Percentiles rank a stretch among this genome's conserved stretches.
Evolutionary conservation across 169 alveolate genomes (phyloP).

Genomic region (Eimeria maxima): DNA sequence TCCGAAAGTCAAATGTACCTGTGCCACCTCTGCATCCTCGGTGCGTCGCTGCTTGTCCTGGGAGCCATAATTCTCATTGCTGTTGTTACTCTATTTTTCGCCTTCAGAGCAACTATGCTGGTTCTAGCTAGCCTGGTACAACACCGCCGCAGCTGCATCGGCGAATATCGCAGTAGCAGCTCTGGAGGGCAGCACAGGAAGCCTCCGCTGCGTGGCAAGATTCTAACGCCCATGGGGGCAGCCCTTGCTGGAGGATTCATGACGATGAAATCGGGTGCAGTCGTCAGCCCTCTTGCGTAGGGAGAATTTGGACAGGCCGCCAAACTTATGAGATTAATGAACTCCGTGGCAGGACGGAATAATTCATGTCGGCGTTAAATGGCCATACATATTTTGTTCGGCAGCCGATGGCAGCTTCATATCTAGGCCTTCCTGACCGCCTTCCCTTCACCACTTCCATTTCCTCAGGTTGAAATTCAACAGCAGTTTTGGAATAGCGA

Average conservation of each 20-base stretch:
- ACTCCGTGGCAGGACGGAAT: neutral
- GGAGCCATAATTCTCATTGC: neutral
- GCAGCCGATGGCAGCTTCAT: neutral
- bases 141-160: neutral
- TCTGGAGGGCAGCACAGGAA: neutral
- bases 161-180: neutral
- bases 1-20: conserved; percentile 66
- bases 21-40: conserved; percentile 61
- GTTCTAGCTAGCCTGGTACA: neutral
- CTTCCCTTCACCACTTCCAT: neutral
- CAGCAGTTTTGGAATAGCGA: neutral
- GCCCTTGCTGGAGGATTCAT: conserved; percentile 8
- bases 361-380: neutral
- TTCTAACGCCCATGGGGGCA: neutral
- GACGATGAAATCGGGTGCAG: conserved; percentile 19
- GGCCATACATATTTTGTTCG: neutral
- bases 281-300: neutral
- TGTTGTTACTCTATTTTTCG: neutral
- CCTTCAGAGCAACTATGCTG: neutral
- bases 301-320: neutral
- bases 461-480: neutral
- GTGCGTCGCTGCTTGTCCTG: conserved; percentile 40
- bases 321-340: neutral
- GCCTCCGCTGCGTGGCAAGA: neutral
- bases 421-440: neutral